Percentiles rank a stretch among this genome's conserved stretches.
These are phyloP conservation scores for Sporothrix curviconia DNA, from an alignment of 2,329 filamentous ascomycete species.

Conservation along the genomic window DNA sequence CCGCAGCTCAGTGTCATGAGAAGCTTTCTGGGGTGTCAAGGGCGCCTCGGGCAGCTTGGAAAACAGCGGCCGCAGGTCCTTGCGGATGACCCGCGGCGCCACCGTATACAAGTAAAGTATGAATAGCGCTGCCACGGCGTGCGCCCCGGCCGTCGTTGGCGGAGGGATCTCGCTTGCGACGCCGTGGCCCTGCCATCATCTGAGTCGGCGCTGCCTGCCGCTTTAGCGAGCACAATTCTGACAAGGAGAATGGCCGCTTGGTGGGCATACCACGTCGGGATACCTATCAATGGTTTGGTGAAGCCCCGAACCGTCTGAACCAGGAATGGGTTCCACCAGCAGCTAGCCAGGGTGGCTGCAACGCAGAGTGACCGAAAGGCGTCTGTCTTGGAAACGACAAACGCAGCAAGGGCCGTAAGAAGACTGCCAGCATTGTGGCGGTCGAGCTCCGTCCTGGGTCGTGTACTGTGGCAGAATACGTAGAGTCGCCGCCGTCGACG, in stretches of 20 bases:
- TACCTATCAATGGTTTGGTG: slow-evolving; percentile 51
- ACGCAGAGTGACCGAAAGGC: slow-evolving; percentile 14
- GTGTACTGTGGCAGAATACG: not conserved
- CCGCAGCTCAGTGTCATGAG: not conserved
- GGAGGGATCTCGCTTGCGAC: slow-evolving; percentile 31
- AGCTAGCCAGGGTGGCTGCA: slow-evolving; percentile 29
- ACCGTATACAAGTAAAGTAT: slow-evolving; percentile 45
- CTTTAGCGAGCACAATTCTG: slow-evolving; percentile 43
- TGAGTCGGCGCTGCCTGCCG: slow-evolving; percentile 57
- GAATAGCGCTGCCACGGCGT: slow-evolving; percentile 48
- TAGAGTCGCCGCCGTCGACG: slow-evolving; percentile 23
- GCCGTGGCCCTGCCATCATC: slow-evolving; percentile 35
- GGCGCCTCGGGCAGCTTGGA: slow-evolving; percentile 23
- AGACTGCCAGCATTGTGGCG: not conserved
- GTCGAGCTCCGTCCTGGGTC: not conserved
- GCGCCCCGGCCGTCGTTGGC: slow-evolving; percentile 43
- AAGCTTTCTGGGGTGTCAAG: slow-evolving; percentile 15
- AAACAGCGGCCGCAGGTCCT: slow-evolving; percentile 54
- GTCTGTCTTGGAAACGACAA: slow-evolving; percentile 33
- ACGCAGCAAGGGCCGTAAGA: slow-evolving; percentile 32
- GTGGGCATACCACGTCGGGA: slow-evolving; percentile 59
- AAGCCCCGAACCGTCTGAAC: slow-evolving; percentile 54
- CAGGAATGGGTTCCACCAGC: slow-evolving; percentile 66
- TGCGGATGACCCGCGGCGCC: slow-evolving; percentile 41
- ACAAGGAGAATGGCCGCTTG: slow-evolving; percentile 54